Conservation (phyloP, 1,284 basidiomycete species). For the Ganoderma resinaceum region DNA sequence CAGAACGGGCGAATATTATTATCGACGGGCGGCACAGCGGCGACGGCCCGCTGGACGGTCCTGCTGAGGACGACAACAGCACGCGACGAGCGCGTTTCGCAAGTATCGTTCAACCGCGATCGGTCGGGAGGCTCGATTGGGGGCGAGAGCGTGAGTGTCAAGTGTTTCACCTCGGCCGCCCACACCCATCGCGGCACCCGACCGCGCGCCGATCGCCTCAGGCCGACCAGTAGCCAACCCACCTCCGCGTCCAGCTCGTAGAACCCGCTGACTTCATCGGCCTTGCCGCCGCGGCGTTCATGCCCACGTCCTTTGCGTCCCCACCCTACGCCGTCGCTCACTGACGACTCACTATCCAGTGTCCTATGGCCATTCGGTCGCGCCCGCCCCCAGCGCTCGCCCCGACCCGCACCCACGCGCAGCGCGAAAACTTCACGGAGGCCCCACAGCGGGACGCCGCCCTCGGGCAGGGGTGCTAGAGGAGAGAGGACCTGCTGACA, state of each 20-base stretch:
- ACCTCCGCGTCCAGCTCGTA: neutral
- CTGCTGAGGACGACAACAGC: neutral
- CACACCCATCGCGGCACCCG: neutral
- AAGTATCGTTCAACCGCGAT: neutral
- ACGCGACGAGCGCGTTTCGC: neutral
- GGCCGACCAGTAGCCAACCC: neutral
- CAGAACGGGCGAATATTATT: neutral
- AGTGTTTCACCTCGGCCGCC: neutral
- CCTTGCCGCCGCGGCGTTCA: neutral
- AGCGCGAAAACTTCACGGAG: neutral
- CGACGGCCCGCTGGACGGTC: no score
- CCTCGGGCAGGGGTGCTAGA: neutral
- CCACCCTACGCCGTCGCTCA: neutral
- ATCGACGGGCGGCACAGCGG: neutral
- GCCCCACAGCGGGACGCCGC: neutral
- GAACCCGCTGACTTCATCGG: neutral
- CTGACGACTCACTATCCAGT: neutral
- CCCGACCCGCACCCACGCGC: neutral
- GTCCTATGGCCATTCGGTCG: neutral
- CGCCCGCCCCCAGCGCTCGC: neutral
- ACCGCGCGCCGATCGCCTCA: neutral
- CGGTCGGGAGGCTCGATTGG: neutral
- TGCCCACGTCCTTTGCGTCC: neutral
- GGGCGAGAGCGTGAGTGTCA: neutral
- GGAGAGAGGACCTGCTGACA: conserved; percentile 14